Conservation (phyloP, 2,329 filamentous ascomycete genomes). For the Arthroderma sp. region DNA sequence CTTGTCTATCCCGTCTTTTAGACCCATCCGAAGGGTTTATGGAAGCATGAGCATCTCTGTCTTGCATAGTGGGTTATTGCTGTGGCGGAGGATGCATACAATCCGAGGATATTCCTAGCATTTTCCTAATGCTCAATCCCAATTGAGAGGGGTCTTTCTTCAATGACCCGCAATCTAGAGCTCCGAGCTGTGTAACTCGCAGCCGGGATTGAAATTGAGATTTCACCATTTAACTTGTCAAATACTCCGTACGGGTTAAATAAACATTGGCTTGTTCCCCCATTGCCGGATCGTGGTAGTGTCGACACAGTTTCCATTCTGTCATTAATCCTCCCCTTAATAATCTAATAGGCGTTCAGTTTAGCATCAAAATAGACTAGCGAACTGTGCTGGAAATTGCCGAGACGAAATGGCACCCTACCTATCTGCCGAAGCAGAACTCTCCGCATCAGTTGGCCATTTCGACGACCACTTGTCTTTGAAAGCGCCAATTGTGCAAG, state of each 20-base stretch:
- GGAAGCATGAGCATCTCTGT: neutral
- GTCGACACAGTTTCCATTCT: neutral
- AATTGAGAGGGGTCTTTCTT: neutral
- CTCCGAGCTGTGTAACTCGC: neutral
- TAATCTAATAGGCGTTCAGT: neutral
- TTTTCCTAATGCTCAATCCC: neutral
- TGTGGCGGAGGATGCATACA: neutral
- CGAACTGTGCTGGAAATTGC: neutral
- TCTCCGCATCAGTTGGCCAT: neutral
- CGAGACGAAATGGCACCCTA: neutral
- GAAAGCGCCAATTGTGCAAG: neutral
- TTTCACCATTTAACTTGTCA: neutral
- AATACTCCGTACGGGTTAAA: neutral
- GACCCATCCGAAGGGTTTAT: neutral
- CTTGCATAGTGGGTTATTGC: no score
- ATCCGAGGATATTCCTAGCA: neutral
- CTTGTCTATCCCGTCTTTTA: neutral
- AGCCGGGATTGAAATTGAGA: neutral
- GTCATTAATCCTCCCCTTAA: neutral
- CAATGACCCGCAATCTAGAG: neutral
- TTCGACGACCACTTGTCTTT: neutral
- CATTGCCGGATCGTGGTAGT: neutral
- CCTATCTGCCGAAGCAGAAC: neutral
- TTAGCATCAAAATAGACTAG: neutral
- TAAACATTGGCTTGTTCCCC: neutral